Conservation (phyloP, 169 alveolate species). For the Cryptosporidium viatorum region DNA sequence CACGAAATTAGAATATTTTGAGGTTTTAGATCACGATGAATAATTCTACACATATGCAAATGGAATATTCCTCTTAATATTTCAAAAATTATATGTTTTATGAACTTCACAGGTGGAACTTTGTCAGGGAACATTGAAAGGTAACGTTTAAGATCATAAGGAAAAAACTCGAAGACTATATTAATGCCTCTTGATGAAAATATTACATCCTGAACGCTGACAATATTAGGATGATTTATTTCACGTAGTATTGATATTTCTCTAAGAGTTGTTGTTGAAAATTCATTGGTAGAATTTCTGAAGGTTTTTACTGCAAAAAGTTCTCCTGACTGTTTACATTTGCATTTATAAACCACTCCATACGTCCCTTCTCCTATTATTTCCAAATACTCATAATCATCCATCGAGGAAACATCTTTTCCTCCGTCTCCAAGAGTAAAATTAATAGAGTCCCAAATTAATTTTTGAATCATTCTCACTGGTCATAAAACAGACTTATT, state of each 20-base stretch:
- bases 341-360: slow-evolving; percentile 93
- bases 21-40: slow-evolving; percentile 92
- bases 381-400: slow-evolving; percentile 88
- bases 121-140: slow-evolving; percentile 57
- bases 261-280: slow-evolving; percentile 94
- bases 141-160: slow-evolving; percentile 69
- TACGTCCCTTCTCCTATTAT: slow-evolving; percentile 95
- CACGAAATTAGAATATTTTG: slow-evolving; percentile 83
- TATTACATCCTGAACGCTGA: slow-evolving; percentile 91
- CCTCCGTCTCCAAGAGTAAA: slow-evolving; percentile 25
- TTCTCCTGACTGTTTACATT: slow-evolving; percentile 86
- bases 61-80: slow-evolving; percentile 85
- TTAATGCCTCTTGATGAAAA: slow-evolving; percentile 2
- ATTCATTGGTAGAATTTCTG: slow-evolving; percentile 87
- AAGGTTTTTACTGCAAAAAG: slow-evolving; percentile 94
- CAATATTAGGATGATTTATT: slow-evolving; percentile 91
- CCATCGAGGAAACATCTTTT: slow-evolving; percentile 26
- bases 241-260: slow-evolving; percentile 94
- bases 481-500: not conserved
- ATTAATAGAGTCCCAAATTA: not conserved
- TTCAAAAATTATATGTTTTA: slow-evolving; percentile 59
- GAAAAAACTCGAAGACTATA: slow-evolving; percentile 63
- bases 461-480: not conserved
- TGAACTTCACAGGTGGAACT: slow-evolving; percentile 35
- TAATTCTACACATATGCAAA: slow-evolving; percentile 89